These are phyloP conservation scores for Linderniella brevidens DNA, from an alignment of 257 asterid genomes.

Conservation along the genomic window DNA sequence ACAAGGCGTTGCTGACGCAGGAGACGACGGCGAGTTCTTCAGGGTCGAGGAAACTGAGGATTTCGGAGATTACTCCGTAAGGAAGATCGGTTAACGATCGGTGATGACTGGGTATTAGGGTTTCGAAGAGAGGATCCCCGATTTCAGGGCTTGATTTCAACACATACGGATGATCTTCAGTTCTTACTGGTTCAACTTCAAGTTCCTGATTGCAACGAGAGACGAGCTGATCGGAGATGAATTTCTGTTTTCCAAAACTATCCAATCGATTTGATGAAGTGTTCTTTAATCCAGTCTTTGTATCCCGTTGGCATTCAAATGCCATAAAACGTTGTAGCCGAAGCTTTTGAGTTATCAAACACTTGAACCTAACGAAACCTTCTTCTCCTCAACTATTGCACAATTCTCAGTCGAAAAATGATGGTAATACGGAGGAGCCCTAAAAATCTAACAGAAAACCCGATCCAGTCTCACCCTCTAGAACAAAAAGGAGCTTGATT, in stretches of 20 bases:
- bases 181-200: conserved; percentile 13
- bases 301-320: conserved; percentile 71
- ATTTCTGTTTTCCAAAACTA: conserved; percentile 14
- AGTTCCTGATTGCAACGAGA: conserved; percentile 9
- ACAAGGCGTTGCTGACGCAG: conserved; percentile 57
- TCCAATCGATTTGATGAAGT: conserved; percentile 18
- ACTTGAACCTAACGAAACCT: no score
- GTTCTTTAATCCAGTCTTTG: conserved; percentile 18
- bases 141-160: conserved; percentile 15
- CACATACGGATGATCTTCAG: conserved; percentile 5
- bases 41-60: conserved; percentile 69
- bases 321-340: conserved; percentile 41
- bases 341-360: no score
- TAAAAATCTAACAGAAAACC: no score
- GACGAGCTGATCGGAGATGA: conserved; percentile 16
- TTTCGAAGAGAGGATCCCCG: conserved; percentile 22
- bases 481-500: no score
- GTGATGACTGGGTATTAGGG: conserved; percentile 11
- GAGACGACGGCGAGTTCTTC: conserved; percentile 80
- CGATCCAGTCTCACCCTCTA: no score
- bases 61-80: conserved; percentile 56
- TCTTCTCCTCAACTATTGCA: no score
- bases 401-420: no score
- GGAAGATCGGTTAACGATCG: conserved; percentile 69
- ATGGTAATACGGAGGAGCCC: no score